Evolutionary conservation across 2,329 filamentous ascomycete species (phyloP), one percentile per base, ranked within the genome.

Genomic region (Aspergillus awamori): DNA sequence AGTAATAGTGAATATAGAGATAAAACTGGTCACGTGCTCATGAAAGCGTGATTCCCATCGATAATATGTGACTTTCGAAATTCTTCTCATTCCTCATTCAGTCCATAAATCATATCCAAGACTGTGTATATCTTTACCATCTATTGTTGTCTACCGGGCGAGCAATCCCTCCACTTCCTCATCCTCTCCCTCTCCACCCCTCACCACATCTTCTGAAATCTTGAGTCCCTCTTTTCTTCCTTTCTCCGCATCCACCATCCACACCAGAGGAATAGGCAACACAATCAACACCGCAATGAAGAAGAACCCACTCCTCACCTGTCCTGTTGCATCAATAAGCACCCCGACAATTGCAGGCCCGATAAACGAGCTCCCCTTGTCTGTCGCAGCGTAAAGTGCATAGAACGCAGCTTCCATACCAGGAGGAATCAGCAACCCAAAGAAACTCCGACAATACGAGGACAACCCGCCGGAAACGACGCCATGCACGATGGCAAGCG

Each of bases 341-440:
- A 87, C 86, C 0, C 93, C 93, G 0, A 97, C 93, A 67, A 97
- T 92, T 0, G 92, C 90, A 0, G 93, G 93, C 0, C 93, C 93
- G 72, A 97, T 96, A 1, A 97, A 84, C 69, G 90, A 94, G 41
- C 89, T 93, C 0, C 93, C 93, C 76, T 97, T 97, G 74, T 97
- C 93, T 0, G 93, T 97, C 61, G 97, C 96, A 22, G 93, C 93
- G 71, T 97, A 97, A 3, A 97, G 81, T 0, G 93, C 93, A 73
- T 95, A 97, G 73, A 97, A 97, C 0, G 93, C 92, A 0, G 93
- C 93, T 75, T 97, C 93, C 26, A 88, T 93, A 3, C 93, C 93
- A 0, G 92, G 91, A 0, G 93, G 93, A 60, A 97, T 95, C 59
- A 97, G 82, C 75, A 96, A 90, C 17, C 92, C 92, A 71, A 90